phyloP scores from a whole-genome alignment of 2,329 filamentous ascomycete species.

The Emergomyces pasteurianus region DNA sequence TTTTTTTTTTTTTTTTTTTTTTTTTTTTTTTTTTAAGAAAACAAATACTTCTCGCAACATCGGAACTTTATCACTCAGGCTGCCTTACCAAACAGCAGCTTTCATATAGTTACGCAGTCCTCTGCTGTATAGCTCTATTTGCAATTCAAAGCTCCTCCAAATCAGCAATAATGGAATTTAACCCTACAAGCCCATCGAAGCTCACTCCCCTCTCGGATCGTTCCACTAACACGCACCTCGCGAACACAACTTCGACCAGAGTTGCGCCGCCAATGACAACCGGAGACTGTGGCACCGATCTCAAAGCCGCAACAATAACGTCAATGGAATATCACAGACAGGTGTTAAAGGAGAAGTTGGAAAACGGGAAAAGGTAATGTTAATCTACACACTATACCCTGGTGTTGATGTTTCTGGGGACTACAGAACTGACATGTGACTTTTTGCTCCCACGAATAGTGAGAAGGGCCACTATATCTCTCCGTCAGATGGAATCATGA shows the following conservation, averaged over 20 bases:
- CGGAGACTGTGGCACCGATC: constrained; percentile 16
- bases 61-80: background rate
- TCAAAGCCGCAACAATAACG: constrained; percentile 21
- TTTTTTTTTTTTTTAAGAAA: too few relatives aligned
- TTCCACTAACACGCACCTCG: constrained; percentile 31
- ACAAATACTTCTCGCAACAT: background rate
- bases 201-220: constrained; percentile 28
- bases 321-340: constrained; percentile 35
- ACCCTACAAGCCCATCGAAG: constrained; percentile 11
- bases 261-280: background rate
- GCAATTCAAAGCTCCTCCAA: background rate
- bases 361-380: constrained; percentile 29
- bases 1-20: too few relatives aligned
- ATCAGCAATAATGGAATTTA: constrained; percentile 19
- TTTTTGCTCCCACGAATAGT: constrained; percentile 9
- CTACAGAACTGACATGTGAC: background rate
- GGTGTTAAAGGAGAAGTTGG: constrained; percentile 30
- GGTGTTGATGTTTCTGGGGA: background rate
- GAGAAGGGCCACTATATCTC: constrained; percentile 32
- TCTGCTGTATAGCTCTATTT: background rate
- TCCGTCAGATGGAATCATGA: constrained; percentile 39
- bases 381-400: constrained; percentile 23
- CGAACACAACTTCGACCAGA: background rate
- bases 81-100: background rate
- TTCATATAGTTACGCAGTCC: background rate